Evolutionary conservation across 805 yeast genomes (phyloP), one percentile per base, ranked within the genome.

Genomic region (Teunomyces pallodes): DNA sequence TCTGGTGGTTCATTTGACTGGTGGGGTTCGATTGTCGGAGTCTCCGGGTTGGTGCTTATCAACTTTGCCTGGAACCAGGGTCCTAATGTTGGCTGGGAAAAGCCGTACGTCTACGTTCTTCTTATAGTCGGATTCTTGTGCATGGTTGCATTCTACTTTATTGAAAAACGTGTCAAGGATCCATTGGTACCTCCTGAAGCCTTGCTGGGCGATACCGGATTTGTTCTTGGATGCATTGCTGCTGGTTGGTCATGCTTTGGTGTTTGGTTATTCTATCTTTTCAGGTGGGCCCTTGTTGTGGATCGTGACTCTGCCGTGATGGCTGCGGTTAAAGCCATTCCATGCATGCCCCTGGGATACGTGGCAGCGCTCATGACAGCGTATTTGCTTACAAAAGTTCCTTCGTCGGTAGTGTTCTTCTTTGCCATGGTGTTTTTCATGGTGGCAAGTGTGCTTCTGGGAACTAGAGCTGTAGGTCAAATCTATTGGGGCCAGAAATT

Each of bases 1-100:
- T 39, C 51, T 1, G 31, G 36, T 1, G 64, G 58, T 2, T 32
- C 50, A 10, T 64, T 64, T 43, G 74, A 68, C 51, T 62, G 49
- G 36, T 47, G 45, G 30, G 72, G 74, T 0, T 47, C 65, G 14
- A 10, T 45, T 3, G 10, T 41, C 5, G 60, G 60, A 4, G 54
- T 56, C 9, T 4, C 29, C 2, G 60, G 60, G 3, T 46, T 56
- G 42, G 50, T 56, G 9, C 45, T 56, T 17, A 53, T 54, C 42
- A 56, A 54, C 39, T 56, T 56, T 42, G 53, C 60, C n/a, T 54
- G 56, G 50, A 56, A 56, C 48, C 54, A 56, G 35, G 60, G 60
- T 14, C 57, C 60, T n/a, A 53, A 43, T 7, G 54, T 51, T 2
- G 60, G 60, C 33, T 56, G 60, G 60, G 52, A 54, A 29, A 49